Base-by-base conservation (phyloP, 305 asterid species). In the Fraxinus floribunda region DNA sequence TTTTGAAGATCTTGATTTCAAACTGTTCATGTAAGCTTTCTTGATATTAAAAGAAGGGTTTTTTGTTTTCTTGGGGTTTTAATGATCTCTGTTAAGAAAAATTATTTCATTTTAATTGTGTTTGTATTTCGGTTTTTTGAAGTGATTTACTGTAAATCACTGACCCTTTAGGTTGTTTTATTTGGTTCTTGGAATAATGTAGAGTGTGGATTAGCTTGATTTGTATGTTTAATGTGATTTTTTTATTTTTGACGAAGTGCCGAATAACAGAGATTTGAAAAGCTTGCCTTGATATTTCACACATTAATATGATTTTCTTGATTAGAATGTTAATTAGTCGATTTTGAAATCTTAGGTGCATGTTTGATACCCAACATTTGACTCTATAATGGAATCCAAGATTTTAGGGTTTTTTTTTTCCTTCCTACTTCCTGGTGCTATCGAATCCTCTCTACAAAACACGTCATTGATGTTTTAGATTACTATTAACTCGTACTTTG, bases 1-100 rank as follows among this genome's bases (percentile, higher is more conserved):
- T 10, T 57, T 20, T 8, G 78, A 24, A 70, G 77, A 24, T 72
- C 83, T 78, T 75, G 78, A 81, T 84, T 82, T 55, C 83, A 80
- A 76, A 79, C 79, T 87, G 85, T 85, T 76, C 72, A 64, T 39
- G 89, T 87, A 83, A 80, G 87, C 86, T 89, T 83, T 84, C 86
- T 84, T 86, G 83, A 72, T 80, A 82, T 85, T 46, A 62, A 68
- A 72, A 49, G 81, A 83, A 81, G 6, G 57, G 38, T 24, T 38
- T 26, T 68, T 57, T 26, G 9, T 22, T 22, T n/a, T 85, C 11
- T 39, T 34, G 74, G 81, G 73, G 55, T 44, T 35, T 71, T 72
- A 76, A 20, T 71, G 80, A 60, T 80, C 75, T 46, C 20, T 73
- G 15, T 29, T 39, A 49, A 38, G 70, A 76, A 60, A 39, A 46